Percentiles rank a stretch among this genome's conserved stretches.
These are phyloP conservation scores for Lactarius hatsudake DNA, from an alignment of 768 basidiomycete species.

Conservation along the genomic window DNA sequence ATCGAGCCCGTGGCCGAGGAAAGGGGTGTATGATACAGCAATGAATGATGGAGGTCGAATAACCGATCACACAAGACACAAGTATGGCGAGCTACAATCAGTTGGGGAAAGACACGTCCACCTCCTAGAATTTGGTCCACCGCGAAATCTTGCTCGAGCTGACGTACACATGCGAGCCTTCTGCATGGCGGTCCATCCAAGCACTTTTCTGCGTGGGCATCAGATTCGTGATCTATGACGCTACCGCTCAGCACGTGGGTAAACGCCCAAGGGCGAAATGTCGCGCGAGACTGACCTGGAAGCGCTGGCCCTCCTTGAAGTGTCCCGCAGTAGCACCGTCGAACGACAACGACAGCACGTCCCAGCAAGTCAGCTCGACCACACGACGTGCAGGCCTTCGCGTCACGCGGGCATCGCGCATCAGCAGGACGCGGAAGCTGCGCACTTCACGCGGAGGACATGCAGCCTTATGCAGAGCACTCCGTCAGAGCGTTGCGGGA, in stretches of 20 bases:
- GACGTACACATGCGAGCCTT: slow-evolving; percentile 64
- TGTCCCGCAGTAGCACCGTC: slow-evolving; percentile 15
- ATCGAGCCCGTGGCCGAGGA: background rate
- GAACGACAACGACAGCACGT: slow-evolving; percentile 22
- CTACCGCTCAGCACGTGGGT: background rate
- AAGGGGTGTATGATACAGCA: background rate
- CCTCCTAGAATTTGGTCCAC: slow-evolving; percentile 46
- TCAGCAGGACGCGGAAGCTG: slow-evolving; percentile 22
- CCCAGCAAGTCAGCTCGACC: slow-evolving; percentile 27
- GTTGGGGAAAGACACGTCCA: background rate
- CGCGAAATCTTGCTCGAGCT: slow-evolving; percentile 61
- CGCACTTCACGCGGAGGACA: slow-evolving; percentile 29
- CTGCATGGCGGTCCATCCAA: slow-evolving; percentile 60
- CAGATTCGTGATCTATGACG: slow-evolving; percentile 60
- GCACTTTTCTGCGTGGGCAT: slow-evolving; percentile 62
- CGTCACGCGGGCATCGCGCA: slow-evolving; percentile 19
- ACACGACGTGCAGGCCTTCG: slow-evolving; percentile 20
- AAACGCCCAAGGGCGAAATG: no score
- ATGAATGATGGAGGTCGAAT: background rate
- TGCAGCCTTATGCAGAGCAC: slow-evolving; percentile 2
- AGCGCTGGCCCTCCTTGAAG: slow-evolving; percentile 25
- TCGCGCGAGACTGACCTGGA: slow-evolving; percentile 14
- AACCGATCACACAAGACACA: background rate
- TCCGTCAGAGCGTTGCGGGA: background rate
- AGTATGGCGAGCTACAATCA: background rate